Conservation (phyloP, 805 yeast genomes). For the Metschnikowia rubicola region DNA sequence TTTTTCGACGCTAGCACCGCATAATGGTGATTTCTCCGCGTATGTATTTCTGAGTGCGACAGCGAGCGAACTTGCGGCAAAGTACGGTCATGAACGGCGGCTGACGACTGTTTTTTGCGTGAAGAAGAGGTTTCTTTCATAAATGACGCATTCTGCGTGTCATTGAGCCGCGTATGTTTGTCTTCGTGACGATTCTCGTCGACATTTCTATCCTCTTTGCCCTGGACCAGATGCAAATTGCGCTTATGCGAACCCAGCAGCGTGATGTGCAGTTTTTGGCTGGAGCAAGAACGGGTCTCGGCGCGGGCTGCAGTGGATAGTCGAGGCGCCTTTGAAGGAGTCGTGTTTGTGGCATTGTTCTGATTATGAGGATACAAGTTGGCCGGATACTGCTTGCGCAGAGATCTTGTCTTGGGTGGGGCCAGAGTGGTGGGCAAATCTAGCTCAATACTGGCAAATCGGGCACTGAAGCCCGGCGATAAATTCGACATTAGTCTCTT, state of each 20-base stretch:
- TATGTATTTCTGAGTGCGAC: slow-evolving; percentile 14
- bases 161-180: slow-evolving; percentile 16
- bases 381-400: slow-evolving; percentile 13
- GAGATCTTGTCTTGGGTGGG: neutral
- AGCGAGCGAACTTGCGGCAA: slow-evolving; percentile 8
- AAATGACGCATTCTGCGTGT: slow-evolving; percentile 22
- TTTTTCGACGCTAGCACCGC: slow-evolving; percentile 11
- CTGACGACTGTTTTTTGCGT: slow-evolving; percentile 24
- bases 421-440: slow-evolving; percentile 5
- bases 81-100: neutral
- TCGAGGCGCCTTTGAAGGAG: slow-evolving; percentile 20
- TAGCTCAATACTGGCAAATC: slow-evolving; percentile 31
- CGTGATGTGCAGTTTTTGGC: neutral
- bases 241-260: slow-evolving; percentile 12
- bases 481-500: slow-evolving; percentile 9
- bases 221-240: slow-evolving; percentile 8
- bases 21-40: slow-evolving; percentile 9
- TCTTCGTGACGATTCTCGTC: neutral
- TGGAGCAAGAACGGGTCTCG: slow-evolving; percentile 12
- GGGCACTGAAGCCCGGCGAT: slow-evolving; percentile 28
- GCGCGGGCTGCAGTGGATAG: slow-evolving; percentile 24
- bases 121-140: slow-evolving; percentile 42
- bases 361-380: slow-evolving; percentile 8
- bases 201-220: slow-evolving; percentile 1
- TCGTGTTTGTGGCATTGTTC: slow-evolving; percentile 5